Evolutionary conservation across 139 green algal species (phyloP), one percentile per base, ranked within the genome.

Genomic region (Nannochloris sp.): DNA sequence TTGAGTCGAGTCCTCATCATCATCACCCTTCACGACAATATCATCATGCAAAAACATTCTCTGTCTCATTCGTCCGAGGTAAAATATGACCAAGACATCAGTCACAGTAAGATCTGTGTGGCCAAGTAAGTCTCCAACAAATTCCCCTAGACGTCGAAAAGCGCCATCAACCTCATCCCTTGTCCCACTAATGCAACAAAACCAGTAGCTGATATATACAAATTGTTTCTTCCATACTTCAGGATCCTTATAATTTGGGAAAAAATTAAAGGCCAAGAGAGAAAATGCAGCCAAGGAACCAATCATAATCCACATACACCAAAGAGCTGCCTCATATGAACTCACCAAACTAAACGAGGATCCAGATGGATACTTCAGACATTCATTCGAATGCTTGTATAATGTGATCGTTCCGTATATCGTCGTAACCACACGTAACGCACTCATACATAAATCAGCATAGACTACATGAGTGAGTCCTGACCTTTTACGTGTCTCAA

Each of bases 61-160:
- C 21, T 71, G 62, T 44, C 81, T 67, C 11, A 44, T 62, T 15
- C 59, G 63, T 18, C 62, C 76, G 36, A 85, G 54, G 46, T 75
- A 58, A 50, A 83, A 81, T 4, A 74, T 67, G 8, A 74, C 63
- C 25, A 81, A 37, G 15, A 83, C 25, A 57, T 88, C 81, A 0
- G 69, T 75, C 24, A 74, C 44, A 0, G 67, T 74, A 43, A 83
- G 51, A 56, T 88, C 81, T 3, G 76, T 59, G 57, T 75, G 61
- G 2, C 74, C 70, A 63, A 84, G 74, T 48, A 83, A 62, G 60
- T 65, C 55, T n/a, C 57, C 37, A 34, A 79, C 75, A 8, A 81
- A 46, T 50, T 53, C 36, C 12, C 65, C 75, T 36, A 81, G 56
- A 10, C 71, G 61, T 4, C 14, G 19, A 48, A 60, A 5, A 69